Conservation (phyloP, 352 stramenopile species). For the Phytophthora cactorum region DNA sequence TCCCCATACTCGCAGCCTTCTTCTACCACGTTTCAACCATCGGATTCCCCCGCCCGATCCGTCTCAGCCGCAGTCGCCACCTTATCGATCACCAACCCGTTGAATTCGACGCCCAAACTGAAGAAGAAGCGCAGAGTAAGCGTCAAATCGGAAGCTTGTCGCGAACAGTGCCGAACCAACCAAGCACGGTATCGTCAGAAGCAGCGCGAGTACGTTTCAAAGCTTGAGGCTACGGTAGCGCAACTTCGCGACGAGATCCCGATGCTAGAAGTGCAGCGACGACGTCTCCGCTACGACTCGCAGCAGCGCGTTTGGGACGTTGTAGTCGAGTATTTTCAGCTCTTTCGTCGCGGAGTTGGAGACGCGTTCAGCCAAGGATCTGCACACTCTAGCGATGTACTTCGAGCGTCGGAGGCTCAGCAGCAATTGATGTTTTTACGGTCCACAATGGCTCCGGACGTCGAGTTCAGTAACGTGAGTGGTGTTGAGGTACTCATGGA, state of each 20-base stretch:
- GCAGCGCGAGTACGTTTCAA: slow-evolving; percentile 41
- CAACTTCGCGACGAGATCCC: slow-evolving; percentile 48
- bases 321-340: slow-evolving; percentile 44
- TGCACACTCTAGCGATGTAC: slow-evolving; percentile 15
- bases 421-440: slow-evolving; percentile 53
- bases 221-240: slow-evolving; percentile 40
- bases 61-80: slow-evolving; percentile 23
- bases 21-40: not conserved
- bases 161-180: slow-evolving; percentile 63
- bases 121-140: slow-evolving; percentile 43
- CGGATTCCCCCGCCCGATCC: slow-evolving; percentile 21
- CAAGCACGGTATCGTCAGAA: slow-evolving; percentile 65
- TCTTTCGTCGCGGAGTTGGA: slow-evolving; percentile 36
- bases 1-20: slow-evolving; percentile 1
- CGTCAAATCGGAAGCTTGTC: slow-evolving; percentile 51
- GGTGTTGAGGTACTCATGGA: slow-evolving; percentile 38
- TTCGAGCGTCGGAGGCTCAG: slow-evolving; percentile 30
- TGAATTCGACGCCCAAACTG: slow-evolving; percentile 5
- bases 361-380: slow-evolving; percentile 20
- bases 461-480: slow-evolving; percentile 38
- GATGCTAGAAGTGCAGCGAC: slow-evolving; percentile 36
- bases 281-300: slow-evolving; percentile 34
- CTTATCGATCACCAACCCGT: slow-evolving; percentile 18
- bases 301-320: slow-evolving; percentile 36
- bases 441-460: slow-evolving; percentile 42